phyloP scores from a whole-genome alignment of 2,329 filamentous ascomycete genomes.

The Chrysoporthe cubensis region DNA sequence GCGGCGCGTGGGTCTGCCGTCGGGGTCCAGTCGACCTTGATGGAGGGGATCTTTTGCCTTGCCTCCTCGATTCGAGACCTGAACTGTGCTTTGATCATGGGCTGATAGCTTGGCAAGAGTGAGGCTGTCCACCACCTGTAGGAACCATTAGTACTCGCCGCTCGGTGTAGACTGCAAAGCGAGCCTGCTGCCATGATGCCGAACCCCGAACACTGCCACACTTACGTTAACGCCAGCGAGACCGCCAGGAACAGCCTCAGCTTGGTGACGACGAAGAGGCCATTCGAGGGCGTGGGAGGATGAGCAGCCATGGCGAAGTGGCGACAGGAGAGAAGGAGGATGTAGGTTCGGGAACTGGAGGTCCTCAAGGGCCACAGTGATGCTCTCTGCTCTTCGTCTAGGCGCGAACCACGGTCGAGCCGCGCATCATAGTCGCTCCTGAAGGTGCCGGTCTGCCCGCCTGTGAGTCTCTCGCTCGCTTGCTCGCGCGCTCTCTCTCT shows the following conservation, averaged over 20 bases:
- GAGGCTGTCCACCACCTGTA: constrained; percentile 53
- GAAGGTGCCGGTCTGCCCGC: background rate
- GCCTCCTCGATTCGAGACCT: constrained; percentile 42
- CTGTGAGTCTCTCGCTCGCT: background rate
- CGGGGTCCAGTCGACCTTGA: constrained; percentile 46
- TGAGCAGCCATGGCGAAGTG: constrained; percentile 29
- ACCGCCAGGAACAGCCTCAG: constrained; percentile 40
- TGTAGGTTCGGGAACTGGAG: background rate
- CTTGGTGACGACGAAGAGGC: constrained; percentile 41
- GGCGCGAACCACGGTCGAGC: background rate
- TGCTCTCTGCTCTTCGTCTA: constrained; percentile 6
- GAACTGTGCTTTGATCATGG: constrained; percentile 42
- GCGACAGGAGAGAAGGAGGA: background rate
- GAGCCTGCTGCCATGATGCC: background rate
- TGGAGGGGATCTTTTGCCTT: constrained; percentile 43
- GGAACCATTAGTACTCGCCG: background rate
- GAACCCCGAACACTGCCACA: background rate
- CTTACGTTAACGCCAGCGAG: constrained; percentile 46
- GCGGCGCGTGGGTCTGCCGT: constrained; percentile 39
- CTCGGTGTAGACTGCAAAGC: constrained; percentile 3
- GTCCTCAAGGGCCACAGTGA: background rate
- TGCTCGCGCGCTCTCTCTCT: background rate
- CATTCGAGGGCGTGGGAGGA: constrained; percentile 28
- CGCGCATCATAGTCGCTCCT: constrained; percentile 1
- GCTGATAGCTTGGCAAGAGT: constrained; percentile 48